Base-by-base conservation (phyloP, 2,329 filamentous ascomycete genomes). In the Fusarium haematococcum region DNA sequence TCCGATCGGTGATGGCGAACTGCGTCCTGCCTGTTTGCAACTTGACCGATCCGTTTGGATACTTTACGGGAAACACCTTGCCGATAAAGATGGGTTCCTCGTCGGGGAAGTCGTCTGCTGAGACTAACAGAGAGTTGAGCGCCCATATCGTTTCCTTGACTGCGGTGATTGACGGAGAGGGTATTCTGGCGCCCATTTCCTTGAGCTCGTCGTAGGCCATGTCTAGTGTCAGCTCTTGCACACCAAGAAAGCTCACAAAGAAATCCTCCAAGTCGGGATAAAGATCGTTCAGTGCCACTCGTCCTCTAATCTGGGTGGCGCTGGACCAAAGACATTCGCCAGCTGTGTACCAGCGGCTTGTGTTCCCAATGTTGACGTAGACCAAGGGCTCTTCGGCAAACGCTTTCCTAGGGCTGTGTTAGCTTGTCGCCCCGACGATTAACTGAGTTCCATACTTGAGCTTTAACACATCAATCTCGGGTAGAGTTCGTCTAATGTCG, bases 1-100 rank as follows among this genome's bases (percentile, higher is more conserved):
- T 77, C 27, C 81, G 80, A 58, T 86, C 84, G 2, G 77, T 62
- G 2, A 86, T 79, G 13, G 77, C 79, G 58, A 86, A 86, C 25
- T 77, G 68, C 0, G 72, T 65, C 5, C 56, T 52, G 0, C 68
- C 74, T 0, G 71, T 65, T 7, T 72, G 59, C 1, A 81, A 25
- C 3, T 50, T 67, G 8, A 63, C 65, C 0, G 65, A 33, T 1
- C 74, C 74, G 27, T 74, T 70, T 2, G 77, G 73, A 14, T 77
- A 73, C 7, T 65, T 73, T 0, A 82, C 74, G 0, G 80, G 80
- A 35, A 81, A 78, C 0, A 80, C 58, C 0, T 60, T 35, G 2
- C 67, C 72, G 2, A 56, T 20, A 2, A 71, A 67, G 0, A 81
- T 43, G 1, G 59, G 63, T 0, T 37, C 20, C 11, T 71, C 65